Percentiles rank a stretch among this genome's conserved stretches.
phyloP scores from a whole-genome alignment of 2,329 filamentous ascomycete genomes.

The Tolypocladium endophyticum region DNA sequence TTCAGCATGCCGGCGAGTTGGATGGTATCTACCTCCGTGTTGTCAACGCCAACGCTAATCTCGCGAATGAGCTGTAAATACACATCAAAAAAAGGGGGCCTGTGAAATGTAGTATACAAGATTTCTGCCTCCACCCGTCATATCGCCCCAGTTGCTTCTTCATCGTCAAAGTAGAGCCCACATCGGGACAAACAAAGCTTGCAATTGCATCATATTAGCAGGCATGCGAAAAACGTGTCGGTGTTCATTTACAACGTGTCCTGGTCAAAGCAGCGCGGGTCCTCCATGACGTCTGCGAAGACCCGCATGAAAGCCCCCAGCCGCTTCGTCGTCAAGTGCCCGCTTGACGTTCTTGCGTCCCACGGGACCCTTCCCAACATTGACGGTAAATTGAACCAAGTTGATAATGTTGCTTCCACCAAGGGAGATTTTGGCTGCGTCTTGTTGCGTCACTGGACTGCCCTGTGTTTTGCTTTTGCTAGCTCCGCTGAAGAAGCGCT shows the following conservation, averaged over 20 bases:
- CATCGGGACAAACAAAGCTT: slow-evolving; percentile 7
- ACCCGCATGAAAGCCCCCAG: neutral
- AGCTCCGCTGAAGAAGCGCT: slow-evolving; percentile 40
- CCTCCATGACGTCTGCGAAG: neutral
- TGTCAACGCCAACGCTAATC: slow-evolving; percentile 18
- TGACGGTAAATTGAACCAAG: slow-evolving; percentile 35
- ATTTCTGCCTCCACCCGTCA: slow-evolving; percentile 9
- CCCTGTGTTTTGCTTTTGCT: slow-evolving; percentile 15
- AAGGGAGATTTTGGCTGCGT: slow-evolving; percentile 31
- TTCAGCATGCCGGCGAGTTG: slow-evolving; percentile 3
- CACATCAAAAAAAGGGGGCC: slow-evolving; percentile 9
- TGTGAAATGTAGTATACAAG: slow-evolving; percentile 14
- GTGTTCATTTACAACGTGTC: neutral
- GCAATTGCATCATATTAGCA: neutral
- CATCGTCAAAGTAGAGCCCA: slow-evolving; percentile 1
- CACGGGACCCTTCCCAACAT: slow-evolving; percentile 20
- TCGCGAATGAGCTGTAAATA: slow-evolving; percentile 17
- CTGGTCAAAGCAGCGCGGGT: neutral
- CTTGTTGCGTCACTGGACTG: slow-evolving; percentile 23
- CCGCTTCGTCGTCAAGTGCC: neutral
- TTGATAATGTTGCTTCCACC: slow-evolving; percentile 37
- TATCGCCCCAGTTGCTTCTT: slow-evolving; percentile 4
- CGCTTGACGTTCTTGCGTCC: slow-evolving; percentile 15
- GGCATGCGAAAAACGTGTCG: neutral
- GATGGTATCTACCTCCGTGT: slow-evolving; percentile 11